Conservation (phyloP, 176 grass and related monocot genomes). For the Rhynchospora pubera region DNA sequence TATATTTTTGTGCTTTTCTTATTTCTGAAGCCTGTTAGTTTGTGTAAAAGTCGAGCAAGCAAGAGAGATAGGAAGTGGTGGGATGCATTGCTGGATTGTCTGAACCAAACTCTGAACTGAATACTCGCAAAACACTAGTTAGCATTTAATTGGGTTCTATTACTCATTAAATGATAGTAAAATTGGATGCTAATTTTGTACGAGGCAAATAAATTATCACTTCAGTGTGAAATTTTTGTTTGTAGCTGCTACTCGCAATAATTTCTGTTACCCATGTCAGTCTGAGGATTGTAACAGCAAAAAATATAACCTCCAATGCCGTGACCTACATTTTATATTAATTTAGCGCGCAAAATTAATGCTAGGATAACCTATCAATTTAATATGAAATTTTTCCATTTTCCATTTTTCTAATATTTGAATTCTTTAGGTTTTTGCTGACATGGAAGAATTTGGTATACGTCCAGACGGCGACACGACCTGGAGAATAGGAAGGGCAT, state of each 20-base stretch:
- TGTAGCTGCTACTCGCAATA: not conserved
- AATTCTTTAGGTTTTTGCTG: conserved; percentile 52
- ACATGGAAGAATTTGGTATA: conserved; percentile 77
- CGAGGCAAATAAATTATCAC: not conserved
- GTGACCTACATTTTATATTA: not conserved
- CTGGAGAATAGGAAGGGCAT: conserved; percentile 69
- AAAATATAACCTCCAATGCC: not conserved
- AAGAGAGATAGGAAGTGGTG: not conserved
- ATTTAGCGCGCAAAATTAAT: not conserved
- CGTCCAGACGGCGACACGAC: conserved; percentile 79
- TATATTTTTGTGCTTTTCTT: not conserved
- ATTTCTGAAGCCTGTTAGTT: not conserved
- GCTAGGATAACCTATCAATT: not conserved
- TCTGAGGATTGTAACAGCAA: not conserved
- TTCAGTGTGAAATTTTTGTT: not conserved
- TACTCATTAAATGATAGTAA: not conserved
- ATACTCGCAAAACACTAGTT: not conserved
- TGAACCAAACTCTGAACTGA: not conserved
- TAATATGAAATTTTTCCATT: not conserved
- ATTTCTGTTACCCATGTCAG: not conserved
- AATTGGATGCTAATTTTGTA: not conserved
- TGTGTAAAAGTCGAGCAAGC: not conserved
- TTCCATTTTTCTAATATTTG: not conserved
- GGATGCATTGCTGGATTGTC: not conserved
- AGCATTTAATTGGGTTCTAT: not conserved